Percentiles rank a stretch among this genome's conserved stretches.
Evolutionary conservation across 2,329 filamentous ascomycete species (phyloP).

Genomic region (Podosphaera fusca): DNA sequence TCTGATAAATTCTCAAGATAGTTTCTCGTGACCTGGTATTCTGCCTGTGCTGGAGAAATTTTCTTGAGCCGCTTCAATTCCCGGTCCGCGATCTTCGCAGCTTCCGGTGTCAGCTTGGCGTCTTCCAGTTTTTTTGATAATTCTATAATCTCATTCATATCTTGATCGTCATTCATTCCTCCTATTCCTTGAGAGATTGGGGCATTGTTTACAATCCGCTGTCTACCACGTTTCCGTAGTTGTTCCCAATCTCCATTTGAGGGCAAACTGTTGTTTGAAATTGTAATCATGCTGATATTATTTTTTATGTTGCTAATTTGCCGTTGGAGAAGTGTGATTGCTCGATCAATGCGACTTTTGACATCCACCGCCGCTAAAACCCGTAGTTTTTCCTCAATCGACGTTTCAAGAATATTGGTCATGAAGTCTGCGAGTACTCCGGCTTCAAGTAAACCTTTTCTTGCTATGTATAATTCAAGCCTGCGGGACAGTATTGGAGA

Average conservation of each 20-base stretch:
- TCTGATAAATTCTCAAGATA: constrained; percentile 88
- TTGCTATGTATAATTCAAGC: constrained; percentile 67
- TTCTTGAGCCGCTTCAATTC: constrained; percentile 76
- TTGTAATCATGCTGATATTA: constrained; percentile 63
- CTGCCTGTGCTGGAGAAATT: constrained; percentile 89
- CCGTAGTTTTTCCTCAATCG: constrained; percentile 74
- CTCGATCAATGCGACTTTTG: constrained; percentile 54
- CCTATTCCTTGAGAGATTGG: constrained; percentile 9
- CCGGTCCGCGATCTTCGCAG: constrained; percentile 70
- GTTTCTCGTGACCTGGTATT: constrained; percentile 80
- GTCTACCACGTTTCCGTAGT: constrained; percentile 19
- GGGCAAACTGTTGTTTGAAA: constrained; percentile 40
- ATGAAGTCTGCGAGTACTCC: constrained; percentile 86
- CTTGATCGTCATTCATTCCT: constrained; percentile 38
- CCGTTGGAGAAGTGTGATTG: constrained; percentile 61
- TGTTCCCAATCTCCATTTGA: constrained; percentile 32
- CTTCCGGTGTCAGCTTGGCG: constrained; percentile 62
- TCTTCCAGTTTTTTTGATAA: constrained; percentile 69
- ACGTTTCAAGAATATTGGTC: constrained; percentile 73
- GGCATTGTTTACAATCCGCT: constrained; percentile 8
- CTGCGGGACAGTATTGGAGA: constrained; percentile 70
- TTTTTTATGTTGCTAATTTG: constrained; percentile 70
- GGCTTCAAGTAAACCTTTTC: constrained; percentile 61
- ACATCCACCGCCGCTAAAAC: constrained; percentile 64
- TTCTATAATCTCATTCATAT: constrained; percentile 75